These are phyloP conservation scores for Metschnikowia picachoensis DNA, from an alignment of 805 yeast genomes.

Conservation along the genomic window DNA sequence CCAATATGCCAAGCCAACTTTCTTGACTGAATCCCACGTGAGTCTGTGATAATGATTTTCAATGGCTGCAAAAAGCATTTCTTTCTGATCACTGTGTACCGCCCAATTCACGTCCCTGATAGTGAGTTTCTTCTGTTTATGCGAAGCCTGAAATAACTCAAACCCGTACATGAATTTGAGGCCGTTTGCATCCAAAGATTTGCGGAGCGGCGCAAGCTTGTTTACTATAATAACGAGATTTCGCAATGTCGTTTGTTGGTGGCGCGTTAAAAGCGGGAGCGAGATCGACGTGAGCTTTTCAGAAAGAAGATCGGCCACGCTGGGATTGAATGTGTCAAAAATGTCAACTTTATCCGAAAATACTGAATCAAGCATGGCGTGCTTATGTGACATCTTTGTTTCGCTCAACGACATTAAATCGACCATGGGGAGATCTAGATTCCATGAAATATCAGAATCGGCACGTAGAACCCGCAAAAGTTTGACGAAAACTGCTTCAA, in stretches of 20 bases:
- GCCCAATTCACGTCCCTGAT: slow-evolving; percentile 91
- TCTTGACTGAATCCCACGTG: slow-evolving; percentile 58
- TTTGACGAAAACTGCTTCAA: slow-evolving; percentile 51
- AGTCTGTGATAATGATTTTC: slow-evolving; percentile 42
- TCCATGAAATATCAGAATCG: slow-evolving; percentile 30
- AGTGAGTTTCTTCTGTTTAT: slow-evolving; percentile 50
- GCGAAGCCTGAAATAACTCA: slow-evolving; percentile 52
- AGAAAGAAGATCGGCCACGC: slow-evolving; percentile 45
- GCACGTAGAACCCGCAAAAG: slow-evolving; percentile 51
- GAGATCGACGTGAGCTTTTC: slow-evolving; percentile 62
- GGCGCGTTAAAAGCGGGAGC: slow-evolving; percentile 80
- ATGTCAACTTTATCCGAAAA: slow-evolving; percentile 23
- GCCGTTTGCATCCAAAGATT: slow-evolving; percentile 60
- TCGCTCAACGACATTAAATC: slow-evolving; percentile 13
- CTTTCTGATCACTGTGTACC: slow-evolving; percentile 74
- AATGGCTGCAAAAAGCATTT: slow-evolving; percentile 52
- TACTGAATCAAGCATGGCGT: background rate
- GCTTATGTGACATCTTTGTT: background rate
- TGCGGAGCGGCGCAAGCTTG: slow-evolving; percentile 45
- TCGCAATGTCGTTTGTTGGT: slow-evolving; percentile 81
- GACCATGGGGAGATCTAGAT: slow-evolving; percentile 26
- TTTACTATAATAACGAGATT: slow-evolving; percentile 63
- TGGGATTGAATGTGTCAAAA: slow-evolving; percentile 32
- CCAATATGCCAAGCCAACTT: slow-evolving; percentile 75
- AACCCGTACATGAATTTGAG: slow-evolving; percentile 67